These are phyloP conservation scores for Verticillium alfalfae DNA, from an alignment of 2,329 filamentous ascomycete genomes.

Conservation along the genomic window DNA sequence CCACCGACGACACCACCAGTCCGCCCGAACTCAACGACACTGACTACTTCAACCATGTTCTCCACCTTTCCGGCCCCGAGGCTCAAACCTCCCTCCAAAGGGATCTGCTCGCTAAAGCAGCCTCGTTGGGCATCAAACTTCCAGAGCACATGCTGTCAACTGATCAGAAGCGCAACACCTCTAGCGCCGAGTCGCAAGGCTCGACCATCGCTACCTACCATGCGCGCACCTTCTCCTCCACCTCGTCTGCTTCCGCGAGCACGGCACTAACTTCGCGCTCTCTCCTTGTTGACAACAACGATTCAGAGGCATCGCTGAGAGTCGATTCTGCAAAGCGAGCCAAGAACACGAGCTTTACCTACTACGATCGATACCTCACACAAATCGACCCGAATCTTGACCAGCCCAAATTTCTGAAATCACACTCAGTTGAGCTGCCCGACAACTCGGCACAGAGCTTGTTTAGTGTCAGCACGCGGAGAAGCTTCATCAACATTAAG, in stretches of 20 bases:
- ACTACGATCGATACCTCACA: conserved; percentile 46
- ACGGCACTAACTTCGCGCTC: conserved; percentile 37
- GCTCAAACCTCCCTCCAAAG: conserved; percentile 34
- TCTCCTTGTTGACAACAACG: conserved; percentile 20
- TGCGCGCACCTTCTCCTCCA: conserved; percentile 38
- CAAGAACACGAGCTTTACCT: conserved; percentile 38
- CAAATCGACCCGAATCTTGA: conserved; percentile 36
- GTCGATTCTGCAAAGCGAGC: conserved; percentile 14
- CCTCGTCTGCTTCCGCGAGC: conserved; percentile 29
- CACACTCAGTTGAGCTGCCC: conserved; percentile 20
- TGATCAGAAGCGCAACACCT: conserved; percentile 28
- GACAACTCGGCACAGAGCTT: conserved; percentile 29
- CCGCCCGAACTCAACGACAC: conserved; percentile 27
- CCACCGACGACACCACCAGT: not conserved
- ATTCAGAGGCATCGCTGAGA: conserved; percentile 14
- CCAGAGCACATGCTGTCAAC: conserved; percentile 16
- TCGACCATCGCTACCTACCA: conserved; percentile 33
- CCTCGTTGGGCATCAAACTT: conserved; percentile 24
- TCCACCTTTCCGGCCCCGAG: conserved; percentile 23
- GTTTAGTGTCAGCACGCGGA: conserved; percentile 38
- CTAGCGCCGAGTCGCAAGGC: conserved; percentile 33
- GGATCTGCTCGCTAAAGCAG: conserved; percentile 25
- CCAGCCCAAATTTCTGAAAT: conserved; percentile 33
- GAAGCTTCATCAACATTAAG: conserved; percentile 38
- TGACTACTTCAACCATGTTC: conserved; percentile 32